Percentiles rank a stretch among this genome's conserved stretches.
These are phyloP conservation scores for Naganishia vaughanmartiniae DNA, from an alignment of 768 basidiomycete genomes.

Conservation along the genomic window DNA sequence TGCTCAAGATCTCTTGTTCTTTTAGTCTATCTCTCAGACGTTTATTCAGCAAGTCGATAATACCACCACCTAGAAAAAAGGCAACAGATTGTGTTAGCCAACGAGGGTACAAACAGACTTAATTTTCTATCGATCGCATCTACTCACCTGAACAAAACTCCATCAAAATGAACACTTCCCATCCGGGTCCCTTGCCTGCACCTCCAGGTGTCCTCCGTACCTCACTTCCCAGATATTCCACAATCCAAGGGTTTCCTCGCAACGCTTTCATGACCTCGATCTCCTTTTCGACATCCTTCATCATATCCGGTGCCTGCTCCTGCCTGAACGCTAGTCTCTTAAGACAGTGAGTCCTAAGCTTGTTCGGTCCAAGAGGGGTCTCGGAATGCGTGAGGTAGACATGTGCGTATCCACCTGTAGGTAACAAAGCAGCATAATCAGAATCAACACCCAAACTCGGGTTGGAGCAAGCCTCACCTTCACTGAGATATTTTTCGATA, in stretches of 20 bases:
- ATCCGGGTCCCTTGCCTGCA: constrained; percentile 52
- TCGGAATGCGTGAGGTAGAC: constrained; percentile 91
- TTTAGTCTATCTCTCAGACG: constrained; percentile 89
- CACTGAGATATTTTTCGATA: constrained; percentile 90
- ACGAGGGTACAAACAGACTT: neutral
- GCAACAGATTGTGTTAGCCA: constrained; percentile 11
- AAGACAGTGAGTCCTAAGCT: constrained; percentile 79
- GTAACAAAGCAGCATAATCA: constrained; percentile 27
- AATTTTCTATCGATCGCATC: neutral
- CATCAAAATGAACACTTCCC: constrained; percentile 98
- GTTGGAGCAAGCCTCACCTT: constrained; percentile 62
- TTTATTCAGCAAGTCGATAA: constrained; percentile 99
- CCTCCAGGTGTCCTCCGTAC: constrained; percentile 87
- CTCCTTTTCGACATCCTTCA: constrained; percentile 92
- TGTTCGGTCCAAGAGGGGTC: constrained; percentile 62
- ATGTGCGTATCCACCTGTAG: constrained; percentile 89
- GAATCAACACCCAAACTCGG: constrained; percentile 23
- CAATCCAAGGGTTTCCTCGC: constrained; percentile 34
- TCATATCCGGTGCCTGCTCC: constrained; percentile 81
- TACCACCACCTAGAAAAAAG: constrained; percentile 73
- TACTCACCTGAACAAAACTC: constrained; percentile 84
- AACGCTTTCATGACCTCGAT: constrained; percentile 89
- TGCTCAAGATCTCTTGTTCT: constrained; percentile 93
- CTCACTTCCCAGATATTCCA: constrained; percentile 35
- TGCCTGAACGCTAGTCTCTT: constrained; percentile 92